Evolutionary conservation across 805 yeast genomes (phyloP).

Genomic region (Cyberlindnera saturnus): DNA sequence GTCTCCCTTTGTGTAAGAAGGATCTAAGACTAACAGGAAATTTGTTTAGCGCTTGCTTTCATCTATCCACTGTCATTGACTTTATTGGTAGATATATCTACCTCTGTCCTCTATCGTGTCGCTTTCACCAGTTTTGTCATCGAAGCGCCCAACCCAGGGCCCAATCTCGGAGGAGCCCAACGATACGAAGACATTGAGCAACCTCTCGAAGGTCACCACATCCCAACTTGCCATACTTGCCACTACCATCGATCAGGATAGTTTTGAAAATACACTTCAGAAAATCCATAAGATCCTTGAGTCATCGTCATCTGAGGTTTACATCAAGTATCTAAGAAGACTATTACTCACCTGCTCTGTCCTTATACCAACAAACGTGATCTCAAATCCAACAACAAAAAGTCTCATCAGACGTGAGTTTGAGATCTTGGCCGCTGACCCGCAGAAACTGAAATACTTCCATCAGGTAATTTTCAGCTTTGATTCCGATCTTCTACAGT

Average conservation of each 20-base stretch:
- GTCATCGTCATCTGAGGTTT: constrained; percentile 28
- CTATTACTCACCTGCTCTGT: constrained; percentile 27
- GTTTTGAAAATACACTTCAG: constrained; percentile 31
- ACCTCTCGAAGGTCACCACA: constrained; percentile 30
- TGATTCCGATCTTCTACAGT: constrained; percentile 25
- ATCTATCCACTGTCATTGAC: too few relatives aligned
- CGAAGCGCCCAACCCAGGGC: constrained; percentile 17
- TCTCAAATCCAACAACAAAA: constrained; percentile 12
- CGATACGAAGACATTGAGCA: constrained; percentile 1
- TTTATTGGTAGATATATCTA: neutral
- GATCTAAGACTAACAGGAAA: too few relatives aligned
- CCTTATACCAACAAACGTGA: constrained; percentile 18
- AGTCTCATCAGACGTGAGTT: constrained; percentile 22
- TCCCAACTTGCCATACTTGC: constrained; percentile 51
- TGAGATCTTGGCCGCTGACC: constrained; percentile 13
- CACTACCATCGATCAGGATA: constrained; percentile 35
- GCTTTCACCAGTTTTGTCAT: neutral
- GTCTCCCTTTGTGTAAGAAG: too few relatives aligned
- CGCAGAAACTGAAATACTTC: constrained; percentile 4
- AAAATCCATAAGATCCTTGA: constrained; percentile 44
- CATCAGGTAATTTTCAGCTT: constrained; percentile 10
- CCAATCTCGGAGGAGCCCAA: constrained; percentile 4
- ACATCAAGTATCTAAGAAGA: constrained; percentile 27
- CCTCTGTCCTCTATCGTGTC: constrained; percentile 8
- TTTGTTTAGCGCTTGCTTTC: too few relatives aligned